Base-by-base conservation (phyloP, 169 alveolate genomes). In the Plasmodium ovale region DNA sequence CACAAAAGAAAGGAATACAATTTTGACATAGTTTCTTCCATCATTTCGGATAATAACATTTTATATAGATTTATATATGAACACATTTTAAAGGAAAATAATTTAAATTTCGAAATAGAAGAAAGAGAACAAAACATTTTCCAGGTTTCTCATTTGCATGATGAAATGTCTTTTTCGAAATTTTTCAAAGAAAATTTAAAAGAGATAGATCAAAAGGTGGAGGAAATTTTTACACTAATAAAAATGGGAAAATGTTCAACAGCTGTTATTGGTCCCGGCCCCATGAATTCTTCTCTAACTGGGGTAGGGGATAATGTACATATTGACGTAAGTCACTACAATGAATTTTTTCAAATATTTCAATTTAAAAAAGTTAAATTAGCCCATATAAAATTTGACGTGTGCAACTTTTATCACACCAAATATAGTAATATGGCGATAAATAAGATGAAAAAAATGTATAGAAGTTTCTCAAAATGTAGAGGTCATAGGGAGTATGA, bases 361-460 rank as follows among this genome's bases (percentile, higher is more conserved):
- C 90, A 65, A 0, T 82, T 82, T 65, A n/a, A 64, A 5, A 37
- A 14, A 25, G 21, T 82, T 23, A 65, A 29, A 12, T 69, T 82
- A 16, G 31, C 27, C 9, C 42, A 64, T 39, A 49, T 82, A 29
- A 67, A 82, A 10, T 27, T 82, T 6, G 31, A 82, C 12, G 47
- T 64, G 0, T 58, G 90, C 16, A 82, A 64, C 31, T 37, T 82
- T 53, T 4, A 6, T 29, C 0, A 65, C 27, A 5, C 72, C 27
- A 44, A 25, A 21, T 82, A 82, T 56, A 56, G 29, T 21, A 33
- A 64, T 35, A 1, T 65, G 35, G 84, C 90, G 39, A 65, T 69
- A 6, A 54, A 64, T 31, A 82, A 82, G 29, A 58, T 82, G 73
- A 82, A 82, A 54, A 82, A 82, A 27, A 16, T 65, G 5, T 82